These are phyloP conservation scores for Coccomyxa sp. DNA, from an alignment of 139 green algal species.

Conservation along the genomic window DNA sequence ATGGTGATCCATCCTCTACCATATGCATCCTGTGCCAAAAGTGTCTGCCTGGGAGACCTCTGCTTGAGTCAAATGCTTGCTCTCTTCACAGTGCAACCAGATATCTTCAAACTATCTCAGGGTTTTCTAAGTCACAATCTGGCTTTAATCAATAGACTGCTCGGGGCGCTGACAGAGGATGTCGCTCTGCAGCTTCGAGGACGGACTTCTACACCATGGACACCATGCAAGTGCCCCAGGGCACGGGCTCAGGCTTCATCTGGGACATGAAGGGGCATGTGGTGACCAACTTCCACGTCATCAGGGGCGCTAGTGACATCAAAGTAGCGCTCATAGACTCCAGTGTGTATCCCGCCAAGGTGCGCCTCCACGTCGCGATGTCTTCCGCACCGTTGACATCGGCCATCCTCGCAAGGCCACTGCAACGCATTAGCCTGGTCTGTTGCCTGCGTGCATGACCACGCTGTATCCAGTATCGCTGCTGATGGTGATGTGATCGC, in stretches of 20 bases:
- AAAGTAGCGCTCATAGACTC: constrained; percentile 51
- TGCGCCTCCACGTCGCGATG: constrained; percentile 4
- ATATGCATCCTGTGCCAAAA: too few relatives aligned
- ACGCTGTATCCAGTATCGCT: not conserved
- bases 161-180: too few relatives aligned
- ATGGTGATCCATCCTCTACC: too few relatives aligned
- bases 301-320: constrained; percentile 31
- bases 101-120: too few relatives aligned
- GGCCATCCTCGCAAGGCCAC: not conserved
- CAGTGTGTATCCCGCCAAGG: constrained; percentile 36
- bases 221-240: constrained; percentile 40
- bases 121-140: too few relatives aligned
- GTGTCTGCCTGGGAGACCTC: too few relatives aligned
- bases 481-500: not conserved
- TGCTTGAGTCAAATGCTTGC: too few relatives aligned
- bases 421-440: not conserved
- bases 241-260: constrained; percentile 65
- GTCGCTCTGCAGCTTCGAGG: not conserved
- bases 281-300: constrained; percentile 73
- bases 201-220: not conserved
- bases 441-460: not conserved
- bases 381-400: not conserved
- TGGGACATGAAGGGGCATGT: constrained; percentile 69
- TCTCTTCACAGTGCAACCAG: too few relatives aligned
- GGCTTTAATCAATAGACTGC: too few relatives aligned